These are phyloP conservation scores for Trypanosoma brucei DNA, from an alignment of 208 protist genomes.

Conservation along the genomic window DNA sequence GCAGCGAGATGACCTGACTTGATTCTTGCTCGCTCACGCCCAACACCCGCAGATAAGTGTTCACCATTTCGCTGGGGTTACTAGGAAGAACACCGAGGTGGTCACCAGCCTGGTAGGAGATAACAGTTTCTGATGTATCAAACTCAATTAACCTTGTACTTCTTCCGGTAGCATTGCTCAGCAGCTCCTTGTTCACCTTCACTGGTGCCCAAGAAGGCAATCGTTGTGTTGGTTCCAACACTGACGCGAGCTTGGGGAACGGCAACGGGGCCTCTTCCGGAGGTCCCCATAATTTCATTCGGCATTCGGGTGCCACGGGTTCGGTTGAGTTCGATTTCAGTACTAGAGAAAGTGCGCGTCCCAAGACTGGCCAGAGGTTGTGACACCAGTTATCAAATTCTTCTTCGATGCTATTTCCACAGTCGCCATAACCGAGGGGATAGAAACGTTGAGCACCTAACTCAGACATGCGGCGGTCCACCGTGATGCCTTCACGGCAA, in stretches of 20 bases:
- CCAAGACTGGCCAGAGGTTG: slow-evolving; percentile 80
- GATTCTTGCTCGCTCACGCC: slow-evolving; percentile 49
- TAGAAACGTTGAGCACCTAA: slow-evolving; percentile 84
- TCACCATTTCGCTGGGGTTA: slow-evolving; percentile 84
- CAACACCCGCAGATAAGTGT: slow-evolving; percentile 66
- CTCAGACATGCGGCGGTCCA: slow-evolving; percentile 87
- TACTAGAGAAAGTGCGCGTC: slow-evolving; percentile 64
- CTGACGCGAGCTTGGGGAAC: slow-evolving; percentile 84
- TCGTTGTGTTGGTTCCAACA: slow-evolving; percentile 84
- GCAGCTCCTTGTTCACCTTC: slow-evolving; percentile 66
- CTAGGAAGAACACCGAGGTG: slow-evolving; percentile 92
- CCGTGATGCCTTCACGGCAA: slow-evolving; percentile 76
- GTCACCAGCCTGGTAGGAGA: slow-evolving; percentile 92
- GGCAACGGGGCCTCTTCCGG: slow-evolving; percentile 52
- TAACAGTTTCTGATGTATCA: slow-evolving; percentile 72
- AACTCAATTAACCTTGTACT: slow-evolving; percentile 89
- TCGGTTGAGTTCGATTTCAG: slow-evolving; percentile 63
- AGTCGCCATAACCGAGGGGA: slow-evolving; percentile 71
- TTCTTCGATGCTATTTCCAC: slow-evolving; percentile 76
- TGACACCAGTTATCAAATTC: slow-evolving; percentile 83
- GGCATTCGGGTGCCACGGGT: slow-evolving; percentile 80
- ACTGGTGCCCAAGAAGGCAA: slow-evolving; percentile 80
- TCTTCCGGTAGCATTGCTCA: slow-evolving; percentile 32
- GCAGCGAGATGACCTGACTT: slow-evolving; percentile 72
- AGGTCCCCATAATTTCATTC: slow-evolving; percentile 79